Conservation (phyloP, 495 filamentous ascomycete genomes). For the Penicillium coffeae region DNA sequence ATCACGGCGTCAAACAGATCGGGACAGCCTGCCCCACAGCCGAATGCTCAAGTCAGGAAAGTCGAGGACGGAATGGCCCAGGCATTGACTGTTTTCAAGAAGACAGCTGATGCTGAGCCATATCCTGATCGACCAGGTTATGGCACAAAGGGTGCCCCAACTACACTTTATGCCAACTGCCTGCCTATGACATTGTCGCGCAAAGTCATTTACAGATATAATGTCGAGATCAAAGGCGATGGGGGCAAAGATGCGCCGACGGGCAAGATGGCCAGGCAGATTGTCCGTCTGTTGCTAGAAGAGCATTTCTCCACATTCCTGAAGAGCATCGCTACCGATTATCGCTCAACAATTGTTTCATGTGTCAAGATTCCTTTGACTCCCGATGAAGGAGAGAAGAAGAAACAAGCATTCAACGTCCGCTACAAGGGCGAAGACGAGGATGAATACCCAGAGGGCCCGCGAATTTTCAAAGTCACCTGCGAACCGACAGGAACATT, state of each 20-base stretch:
- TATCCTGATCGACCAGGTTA: conserved; percentile 54
- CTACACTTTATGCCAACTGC: conserved; percentile 63
- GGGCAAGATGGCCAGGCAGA: conserved; percentile 50
- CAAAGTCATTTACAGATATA: conserved; percentile 36
- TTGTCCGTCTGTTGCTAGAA: conserved; percentile 50
- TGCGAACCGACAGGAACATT: conserved; percentile 41
- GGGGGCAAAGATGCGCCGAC: conserved; percentile 30
- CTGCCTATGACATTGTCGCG: conserved; percentile 46
- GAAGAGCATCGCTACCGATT: conserved; percentile 54
- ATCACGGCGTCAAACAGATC: too few species aligned
- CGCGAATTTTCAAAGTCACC: conserved; percentile 44
- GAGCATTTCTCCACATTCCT: conserved; percentile 27
- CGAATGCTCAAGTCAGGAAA: conserved; percentile 24
- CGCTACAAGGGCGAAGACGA: conserved; percentile 38
- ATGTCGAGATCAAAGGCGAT: conserved; percentile 26
- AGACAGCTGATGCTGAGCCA: conserved; percentile 9
- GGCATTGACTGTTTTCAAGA: conserved; percentile 20
- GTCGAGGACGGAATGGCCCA: conserved; percentile 27
- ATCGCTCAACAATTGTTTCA: conserved; percentile 49
- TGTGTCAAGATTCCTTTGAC: conserved; percentile 28
- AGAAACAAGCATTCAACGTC: conserved; percentile 26
- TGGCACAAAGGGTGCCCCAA: conserved; percentile 47
- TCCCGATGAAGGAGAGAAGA: conserved; percentile 10
- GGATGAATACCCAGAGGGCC: conserved; percentile 34
- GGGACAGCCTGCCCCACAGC: conserved; percentile 14